Conservation (phyloP, 371 early-diverging fungal species). For the Chytridiales sp. region DNA sequence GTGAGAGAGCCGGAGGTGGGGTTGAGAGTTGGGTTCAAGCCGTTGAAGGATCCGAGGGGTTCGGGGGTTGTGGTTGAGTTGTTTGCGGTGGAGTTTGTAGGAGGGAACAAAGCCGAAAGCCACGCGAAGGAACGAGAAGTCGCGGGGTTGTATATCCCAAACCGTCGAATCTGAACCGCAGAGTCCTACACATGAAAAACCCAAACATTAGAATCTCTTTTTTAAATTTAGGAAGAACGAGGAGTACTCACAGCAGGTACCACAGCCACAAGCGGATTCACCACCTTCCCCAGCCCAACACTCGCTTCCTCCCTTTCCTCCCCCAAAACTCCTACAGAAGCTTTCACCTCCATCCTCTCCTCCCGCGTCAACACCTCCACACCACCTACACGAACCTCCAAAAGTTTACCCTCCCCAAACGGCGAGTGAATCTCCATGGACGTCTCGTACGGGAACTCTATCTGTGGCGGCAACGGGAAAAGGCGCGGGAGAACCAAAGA, state of each 20-base stretch:
- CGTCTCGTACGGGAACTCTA: conserved; percentile 20
- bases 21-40: too few relatives aligned
- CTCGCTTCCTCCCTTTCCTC: conserved; percentile 26
- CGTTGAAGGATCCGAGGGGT: too few relatives aligned
- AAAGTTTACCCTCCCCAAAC: conserved; percentile 8
- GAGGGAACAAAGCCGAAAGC: too few relatives aligned
- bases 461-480: conserved; percentile 21
- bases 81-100: too few relatives aligned
- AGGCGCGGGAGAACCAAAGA: conserved; percentile 17
- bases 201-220: neutral
- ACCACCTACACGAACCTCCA: conserved; percentile 20
- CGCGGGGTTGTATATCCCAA: too few relatives aligned
- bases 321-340: conserved; percentile 12
- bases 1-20: neutral
- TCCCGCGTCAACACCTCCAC: conserved; percentile 21
- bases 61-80: too few relatives aligned
- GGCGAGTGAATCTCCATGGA: conserved; percentile 21
- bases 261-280: conserved; percentile 37
- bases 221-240: too few relatives aligned
- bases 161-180: too few relatives aligned
- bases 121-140: too few relatives aligned
- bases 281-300: conserved; percentile 23
- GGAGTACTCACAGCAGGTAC: too few relatives aligned
- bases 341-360: conserved; percentile 15
- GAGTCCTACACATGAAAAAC: too few relatives aligned